Evolutionary conservation across 805 yeast species (phyloP).

Genomic region (Candida dajiaensis): DNA sequence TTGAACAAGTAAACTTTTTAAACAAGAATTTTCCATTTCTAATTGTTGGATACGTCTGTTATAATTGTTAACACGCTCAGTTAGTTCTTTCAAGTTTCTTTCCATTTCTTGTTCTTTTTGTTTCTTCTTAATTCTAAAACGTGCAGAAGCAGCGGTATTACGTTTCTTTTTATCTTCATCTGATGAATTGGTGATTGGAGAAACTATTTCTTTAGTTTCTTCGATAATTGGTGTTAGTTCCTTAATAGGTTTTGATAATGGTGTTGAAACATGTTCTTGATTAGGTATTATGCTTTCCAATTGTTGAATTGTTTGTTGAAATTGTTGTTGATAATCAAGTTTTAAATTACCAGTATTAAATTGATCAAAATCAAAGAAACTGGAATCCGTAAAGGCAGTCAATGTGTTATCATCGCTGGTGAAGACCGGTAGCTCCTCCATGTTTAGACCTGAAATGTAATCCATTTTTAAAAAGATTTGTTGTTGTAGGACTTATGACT

Average conservation of each 20-base stretch:
- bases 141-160: conserved; percentile 61
- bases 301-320: conserved; percentile 1
- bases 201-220: neutral
- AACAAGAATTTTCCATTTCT: conserved; percentile 57
- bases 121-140: conserved; percentile 59
- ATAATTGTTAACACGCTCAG: conserved; percentile 38
- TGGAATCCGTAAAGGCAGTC: conserved; percentile 15
- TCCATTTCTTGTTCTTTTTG: conserved; percentile 56
- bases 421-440: conserved; percentile 6
- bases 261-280: neutral
- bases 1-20: conserved; percentile 48
- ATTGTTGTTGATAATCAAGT: conserved; percentile 4
- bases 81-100: conserved; percentile 35
- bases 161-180: conserved; percentile 44
- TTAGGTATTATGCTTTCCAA: neutral
- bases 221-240: neutral
- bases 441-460: conserved; percentile 15
- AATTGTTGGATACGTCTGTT: conserved; percentile 44
- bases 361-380: conserved; percentile 22
- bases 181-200: conserved; percentile 3
- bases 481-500: too few species aligned
- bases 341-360: conserved; percentile 10
- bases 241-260: neutral
- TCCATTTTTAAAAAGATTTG: too few species aligned
- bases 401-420: conserved; percentile 5